Base-by-base conservation (phyloP, 179 eudicot genomes). In the Silene noctiflora region DNA sequence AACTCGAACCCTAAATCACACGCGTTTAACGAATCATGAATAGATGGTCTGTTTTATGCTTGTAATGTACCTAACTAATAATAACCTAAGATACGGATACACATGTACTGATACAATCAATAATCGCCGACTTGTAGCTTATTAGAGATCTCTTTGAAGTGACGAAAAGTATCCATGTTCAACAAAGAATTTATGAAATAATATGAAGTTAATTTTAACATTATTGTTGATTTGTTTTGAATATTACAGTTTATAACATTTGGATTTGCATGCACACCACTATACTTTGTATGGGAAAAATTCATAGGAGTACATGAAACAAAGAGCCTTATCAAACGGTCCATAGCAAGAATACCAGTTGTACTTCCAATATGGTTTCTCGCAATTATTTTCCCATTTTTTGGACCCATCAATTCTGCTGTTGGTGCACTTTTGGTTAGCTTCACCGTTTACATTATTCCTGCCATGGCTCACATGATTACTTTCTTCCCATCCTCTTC, bases 181-280 rank as follows among this genome's bases (percentile, higher is more conserved):
- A n/a, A n/a, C n/a, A n/a, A n/a, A n/a, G n/a, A n/a, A n/a, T n/a
- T n/a, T n/a, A n/a, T n/a, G n/a, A n/a, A n/a, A n/a, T n/a, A n/a
- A n/a, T n/a, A n/a, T n/a, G n/a, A n/a, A n/a, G n/a, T n/a, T n/a
- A n/a, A n/a, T n/a, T n/a, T n/a, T n/a, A n/a, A n/a, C n/a, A n/a
- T n/a, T n/a, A n/a, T n/a, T n/a, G n/a, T n/a, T n/a, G n/a, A n/a
- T n/a, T n/a, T n/a, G n/a, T n/a, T n/a, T n/a, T n/a, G n/a, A n/a
- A n/a, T n/a, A n/a, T n/a, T n/a, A n/a, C 90, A 92, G 97, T 93
- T 93, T 75, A 93, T 93, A 80, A 93, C 98, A 58, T 93, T 93
- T 67, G 98, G 98, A 48, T 93, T 93, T 69, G 97, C 98, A 1
- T 93, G 96, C 80, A 93, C 98, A 4, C 98, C 98, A 2, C 75